Conservation (phyloP, 257 asterid genomes). For the Dorcoceras hygrometricum region DNA sequence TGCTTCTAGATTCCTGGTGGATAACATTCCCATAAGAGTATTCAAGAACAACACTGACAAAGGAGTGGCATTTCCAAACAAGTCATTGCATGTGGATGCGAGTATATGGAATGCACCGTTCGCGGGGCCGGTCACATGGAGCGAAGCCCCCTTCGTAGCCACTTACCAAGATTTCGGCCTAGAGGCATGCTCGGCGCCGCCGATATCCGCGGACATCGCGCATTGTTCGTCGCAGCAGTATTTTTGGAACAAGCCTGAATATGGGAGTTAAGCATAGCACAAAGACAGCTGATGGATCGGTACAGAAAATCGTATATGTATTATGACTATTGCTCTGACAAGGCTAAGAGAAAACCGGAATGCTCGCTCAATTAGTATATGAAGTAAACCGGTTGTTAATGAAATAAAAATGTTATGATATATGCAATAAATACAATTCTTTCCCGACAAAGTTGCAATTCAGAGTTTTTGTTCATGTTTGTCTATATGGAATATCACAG, state of each 20-base stretch:
- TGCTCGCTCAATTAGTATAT: constrained; percentile 13
- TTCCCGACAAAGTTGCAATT: too few species aligned
- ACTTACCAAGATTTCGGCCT: constrained; percentile 24
- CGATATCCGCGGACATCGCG: background rate
- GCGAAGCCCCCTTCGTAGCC: constrained; percentile 29
- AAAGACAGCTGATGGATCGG: background rate
- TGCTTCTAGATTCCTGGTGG: constrained; percentile 26
- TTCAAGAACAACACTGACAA: constrained; percentile 31
- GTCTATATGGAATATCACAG: too few species aligned
- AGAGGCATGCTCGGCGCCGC: constrained; percentile 21
- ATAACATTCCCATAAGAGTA: constrained; percentile 32
- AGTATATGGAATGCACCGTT: constrained; percentile 26
- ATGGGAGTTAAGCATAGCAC: constrained; percentile 11
- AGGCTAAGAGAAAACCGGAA: constrained; percentile 18
- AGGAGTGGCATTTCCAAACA: constrained; percentile 18
- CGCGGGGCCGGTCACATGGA: constrained; percentile 33
- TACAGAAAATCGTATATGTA: constrained; percentile 18
- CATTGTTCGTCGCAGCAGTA: constrained; percentile 5
- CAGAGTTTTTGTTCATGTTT: too few species aligned
- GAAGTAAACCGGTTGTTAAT: too few species aligned
- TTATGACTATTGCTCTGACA: constrained; percentile 22
- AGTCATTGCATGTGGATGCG: constrained; percentile 35
- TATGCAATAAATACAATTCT: too few species aligned
- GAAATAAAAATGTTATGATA: too few species aligned
- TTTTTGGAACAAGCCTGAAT: constrained; percentile 24